These are phyloP conservation scores for Tanacetum coccineum DNA, from an alignment of 129 eudicot genomes.

Conservation along the genomic window DNA sequence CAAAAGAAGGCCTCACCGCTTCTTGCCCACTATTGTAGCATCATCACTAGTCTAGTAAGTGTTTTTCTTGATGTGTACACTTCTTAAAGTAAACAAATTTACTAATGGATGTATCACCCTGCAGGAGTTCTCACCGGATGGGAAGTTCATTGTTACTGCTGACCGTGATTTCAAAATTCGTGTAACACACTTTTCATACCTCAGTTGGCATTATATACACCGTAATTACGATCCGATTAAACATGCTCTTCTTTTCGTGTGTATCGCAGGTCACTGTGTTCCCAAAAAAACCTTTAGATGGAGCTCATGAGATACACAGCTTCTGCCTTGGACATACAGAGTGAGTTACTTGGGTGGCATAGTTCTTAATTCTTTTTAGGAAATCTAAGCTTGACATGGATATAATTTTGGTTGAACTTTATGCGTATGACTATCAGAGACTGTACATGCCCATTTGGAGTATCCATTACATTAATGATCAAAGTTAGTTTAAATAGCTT, in stretches of 20 bases:
- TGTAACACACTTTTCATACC: constrained; percentile 36
- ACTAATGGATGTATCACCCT: constrained; percentile 20
- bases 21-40: constrained; percentile 94
- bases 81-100: neutral
- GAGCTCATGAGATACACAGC: constrained; percentile 95
- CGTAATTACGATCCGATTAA: neutral
- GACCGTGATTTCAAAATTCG: constrained; percentile 99
- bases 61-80: constrained; percentile 8
- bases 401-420: neutral
- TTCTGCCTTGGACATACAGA: constrained; percentile 98
- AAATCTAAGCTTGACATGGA: neutral
- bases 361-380: neutral
- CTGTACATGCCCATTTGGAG: neutral
- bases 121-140: constrained; percentile 93
- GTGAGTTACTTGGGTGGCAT: constrained; percentile 35
- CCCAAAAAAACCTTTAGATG: constrained; percentile 69
- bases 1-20: constrained; percentile 68
- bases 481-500: neutral
- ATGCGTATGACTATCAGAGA: neutral
- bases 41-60: constrained; percentile 81
- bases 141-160: constrained; percentile 70
- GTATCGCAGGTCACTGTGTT: constrained; percentile 69
- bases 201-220: neutral
- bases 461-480: neutral
- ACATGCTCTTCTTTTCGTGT: neutral